Conservation (phyloP, 495 filamentous ascomycete genomes). For the Halenospora varia region DNA sequence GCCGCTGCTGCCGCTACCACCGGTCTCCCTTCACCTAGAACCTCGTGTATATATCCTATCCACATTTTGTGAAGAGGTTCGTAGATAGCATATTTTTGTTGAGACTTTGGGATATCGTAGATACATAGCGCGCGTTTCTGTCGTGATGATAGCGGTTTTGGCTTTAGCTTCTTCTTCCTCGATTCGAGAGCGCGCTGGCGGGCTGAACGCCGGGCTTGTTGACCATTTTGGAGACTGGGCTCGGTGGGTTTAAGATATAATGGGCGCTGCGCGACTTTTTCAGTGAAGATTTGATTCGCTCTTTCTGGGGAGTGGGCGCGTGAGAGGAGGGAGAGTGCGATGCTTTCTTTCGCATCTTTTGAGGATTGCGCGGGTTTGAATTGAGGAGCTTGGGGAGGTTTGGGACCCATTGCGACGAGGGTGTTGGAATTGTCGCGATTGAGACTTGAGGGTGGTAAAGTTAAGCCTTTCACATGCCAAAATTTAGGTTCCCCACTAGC, state of each 20-base stretch:
- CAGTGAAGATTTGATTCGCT: constrained; percentile 65
- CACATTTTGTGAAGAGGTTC: constrained; percentile 73
- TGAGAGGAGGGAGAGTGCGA: constrained; percentile 64
- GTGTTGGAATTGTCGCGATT: not conserved
- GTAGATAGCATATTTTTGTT: constrained; percentile 73
- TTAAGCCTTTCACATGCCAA: not conserved
- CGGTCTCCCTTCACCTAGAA: constrained; percentile 44
- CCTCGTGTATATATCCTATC: constrained; percentile 76
- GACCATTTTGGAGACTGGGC: constrained; percentile 48
- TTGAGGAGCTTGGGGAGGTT: not conserved
- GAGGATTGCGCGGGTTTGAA: not conserved
- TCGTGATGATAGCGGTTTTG: constrained; percentile 72
- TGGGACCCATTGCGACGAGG: not conserved
- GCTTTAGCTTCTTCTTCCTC: constrained; percentile 57
- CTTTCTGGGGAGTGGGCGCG: constrained; percentile 70
- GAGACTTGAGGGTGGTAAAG: not conserved
- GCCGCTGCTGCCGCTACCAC: constrained; percentile 49
- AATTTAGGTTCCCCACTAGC: not conserved
- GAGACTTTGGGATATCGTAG: constrained; percentile 64
- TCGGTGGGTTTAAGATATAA: constrained; percentile 66
- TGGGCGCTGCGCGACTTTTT: constrained; percentile 78
- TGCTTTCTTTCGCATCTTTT: constrained; percentile 23
- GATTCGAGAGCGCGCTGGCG: constrained; percentile 48
- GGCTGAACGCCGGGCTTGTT: constrained; percentile 54
- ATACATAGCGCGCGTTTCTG: constrained; percentile 70